Evolutionary conservation across 2,329 filamentous ascomycete genomes (phyloP).

Genomic region (Paraphoma chrysanthemicola): DNA sequence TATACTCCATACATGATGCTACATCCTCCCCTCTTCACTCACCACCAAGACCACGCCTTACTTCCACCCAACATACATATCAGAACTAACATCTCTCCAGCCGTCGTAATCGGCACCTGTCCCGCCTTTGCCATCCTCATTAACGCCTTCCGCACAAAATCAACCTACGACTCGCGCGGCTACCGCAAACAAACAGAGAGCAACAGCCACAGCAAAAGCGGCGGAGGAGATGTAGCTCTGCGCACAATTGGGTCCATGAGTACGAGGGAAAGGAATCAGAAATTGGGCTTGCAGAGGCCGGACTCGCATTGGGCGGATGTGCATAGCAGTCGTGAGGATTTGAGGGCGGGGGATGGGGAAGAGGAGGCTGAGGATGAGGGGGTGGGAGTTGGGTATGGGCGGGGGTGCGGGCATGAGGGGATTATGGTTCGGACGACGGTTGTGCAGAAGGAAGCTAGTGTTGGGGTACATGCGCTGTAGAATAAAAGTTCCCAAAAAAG

Average conservation of each 20-base stretch:
- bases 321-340: slow-evolving; percentile 14
- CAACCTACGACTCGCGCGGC: slow-evolving; percentile 14
- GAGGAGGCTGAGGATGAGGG: neutral
- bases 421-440: neutral
- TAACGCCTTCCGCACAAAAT: slow-evolving; percentile 5
- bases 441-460: neutral
- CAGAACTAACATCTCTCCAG: slow-evolving; percentile 10
- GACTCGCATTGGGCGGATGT: slow-evolving; percentile 7
- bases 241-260: neutral
- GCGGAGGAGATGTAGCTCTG: neutral
- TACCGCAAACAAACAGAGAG: slow-evolving; percentile 6
- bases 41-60: too few relatives aligned
- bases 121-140: slow-evolving; percentile 24
- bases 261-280: neutral
- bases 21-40: too few relatives aligned
- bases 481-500: neutral
- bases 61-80: too few relatives aligned
- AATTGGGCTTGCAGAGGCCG: neutral
- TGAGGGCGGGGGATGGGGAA: slow-evolving; percentile 7
- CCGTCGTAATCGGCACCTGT: slow-evolving; percentile 35
- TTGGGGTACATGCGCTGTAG: neutral
- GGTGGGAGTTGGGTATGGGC: neutral
- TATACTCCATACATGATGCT: too few relatives aligned
- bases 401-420: neutral
- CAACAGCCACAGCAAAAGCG: neutral